phyloP scores from a whole-genome alignment of 2,329 filamentous ascomycete species.

The Trichoderma oligosporum region DNA sequence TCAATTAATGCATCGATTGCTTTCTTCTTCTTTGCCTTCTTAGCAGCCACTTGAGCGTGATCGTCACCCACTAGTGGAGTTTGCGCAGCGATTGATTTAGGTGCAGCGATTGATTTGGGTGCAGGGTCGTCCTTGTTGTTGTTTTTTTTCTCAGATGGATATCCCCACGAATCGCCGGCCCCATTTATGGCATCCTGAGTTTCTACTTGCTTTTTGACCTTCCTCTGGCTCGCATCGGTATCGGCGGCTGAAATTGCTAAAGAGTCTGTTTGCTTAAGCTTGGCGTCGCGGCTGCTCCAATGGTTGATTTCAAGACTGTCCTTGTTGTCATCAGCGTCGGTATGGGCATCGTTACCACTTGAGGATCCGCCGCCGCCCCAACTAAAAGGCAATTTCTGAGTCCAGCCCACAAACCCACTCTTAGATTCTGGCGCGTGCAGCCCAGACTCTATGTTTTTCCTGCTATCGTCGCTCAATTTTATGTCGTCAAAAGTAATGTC shows the following conservation, averaged over 20 bases:
- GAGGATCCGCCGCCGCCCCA: conserved; percentile 11
- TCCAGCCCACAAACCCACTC: conserved; percentile 54
- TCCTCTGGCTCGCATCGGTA: conserved; percentile 41
- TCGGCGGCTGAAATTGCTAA: conserved; percentile 46
- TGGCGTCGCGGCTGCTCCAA: conserved; percentile 46
- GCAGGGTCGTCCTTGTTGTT: conserved; percentile 34
- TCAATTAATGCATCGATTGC: conserved; percentile 27
- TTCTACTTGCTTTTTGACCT: conserved; percentile 34
- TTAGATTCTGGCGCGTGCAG: conserved; percentile 48
- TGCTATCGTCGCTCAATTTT: conserved; percentile 56
- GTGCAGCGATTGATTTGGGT: conserved; percentile 27
- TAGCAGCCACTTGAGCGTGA: conserved; percentile 29
- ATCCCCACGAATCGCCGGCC: conserved; percentile 35
- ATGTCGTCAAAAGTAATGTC: conserved; percentile 59
- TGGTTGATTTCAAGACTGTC: conserved; percentile 44
- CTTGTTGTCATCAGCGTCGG: conserved; percentile 39
- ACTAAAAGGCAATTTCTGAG: conserved; percentile 51
- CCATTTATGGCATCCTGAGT: conserved; percentile 28
- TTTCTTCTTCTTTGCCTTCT: conserved; percentile 41
- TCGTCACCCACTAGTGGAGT: conserved; percentile 23
- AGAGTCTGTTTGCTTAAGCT: conserved; percentile 52
- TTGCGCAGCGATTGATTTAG: conserved; percentile 26
- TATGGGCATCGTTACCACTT: conserved; percentile 36
- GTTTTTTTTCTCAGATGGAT: conserved; percentile 40
- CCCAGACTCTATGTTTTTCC: conserved; percentile 54